Conservation (phyloP, 108 stramenopile species). For the Cyclotella sp. region DNA sequence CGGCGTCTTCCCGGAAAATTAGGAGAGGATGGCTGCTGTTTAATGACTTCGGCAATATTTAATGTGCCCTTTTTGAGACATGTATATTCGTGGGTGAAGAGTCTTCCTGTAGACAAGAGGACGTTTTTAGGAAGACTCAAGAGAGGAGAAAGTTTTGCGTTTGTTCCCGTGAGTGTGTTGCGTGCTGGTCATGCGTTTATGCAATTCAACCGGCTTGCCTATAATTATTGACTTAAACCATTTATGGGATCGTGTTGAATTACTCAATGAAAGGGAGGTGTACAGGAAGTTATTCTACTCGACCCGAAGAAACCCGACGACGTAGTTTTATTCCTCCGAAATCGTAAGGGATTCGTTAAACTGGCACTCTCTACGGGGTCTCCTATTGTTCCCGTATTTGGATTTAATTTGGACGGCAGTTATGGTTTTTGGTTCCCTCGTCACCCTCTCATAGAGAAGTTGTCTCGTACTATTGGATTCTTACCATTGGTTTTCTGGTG, state of each 20-base stretch:
- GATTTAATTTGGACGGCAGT: conserved; percentile 67
- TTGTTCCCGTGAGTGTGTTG: conserved; percentile 42
- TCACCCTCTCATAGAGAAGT: conserved; percentile 39
- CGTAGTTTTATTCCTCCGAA: conserved; percentile 62
- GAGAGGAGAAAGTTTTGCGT: conserved; percentile 47
- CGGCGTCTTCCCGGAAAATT: conserved; percentile 48
- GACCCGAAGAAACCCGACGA: conserved; percentile 52
- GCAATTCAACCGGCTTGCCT: not conserved
- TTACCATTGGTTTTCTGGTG: conserved; percentile 55
- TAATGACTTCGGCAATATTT: conserved; percentile 60
- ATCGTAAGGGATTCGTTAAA: conserved; percentile 88
- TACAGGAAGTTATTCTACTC: conserved; percentile 61
- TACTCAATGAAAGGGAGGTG: conserved; percentile 49
- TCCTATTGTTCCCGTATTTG: conserved; percentile 85
- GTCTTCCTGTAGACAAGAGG: conserved; percentile 47
- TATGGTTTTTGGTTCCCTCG: conserved; percentile 57
- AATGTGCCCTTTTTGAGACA: conserved; percentile 60
- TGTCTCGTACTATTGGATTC: conserved; percentile 50
- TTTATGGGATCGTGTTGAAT: not conserved
- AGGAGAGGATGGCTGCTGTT: conserved; percentile 26
- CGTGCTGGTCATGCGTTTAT: not conserved
- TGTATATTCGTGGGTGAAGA: conserved; percentile 56
- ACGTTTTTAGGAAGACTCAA: conserved; percentile 55
- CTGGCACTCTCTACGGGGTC: conserved; percentile 76
- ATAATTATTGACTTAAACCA: not conserved